Evolutionary conservation across 1,284 basidiomycete species (phyloP), one percentile per base, ranked within the genome.

Genomic region (Rugiboletus extremiorientalis): DNA sequence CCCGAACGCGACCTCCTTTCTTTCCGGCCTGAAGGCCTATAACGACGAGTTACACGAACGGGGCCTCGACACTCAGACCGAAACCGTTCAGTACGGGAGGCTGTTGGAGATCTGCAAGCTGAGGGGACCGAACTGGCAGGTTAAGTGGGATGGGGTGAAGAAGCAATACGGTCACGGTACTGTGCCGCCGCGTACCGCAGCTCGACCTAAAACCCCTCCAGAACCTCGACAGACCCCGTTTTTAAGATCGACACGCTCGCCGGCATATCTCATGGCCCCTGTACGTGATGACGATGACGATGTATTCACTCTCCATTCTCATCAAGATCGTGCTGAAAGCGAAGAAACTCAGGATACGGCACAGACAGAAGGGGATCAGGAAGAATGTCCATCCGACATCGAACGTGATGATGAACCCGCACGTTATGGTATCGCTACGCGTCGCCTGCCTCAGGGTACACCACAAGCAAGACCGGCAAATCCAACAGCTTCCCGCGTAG

Each of bases 21-120:
- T 89, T 36, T 80, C 83, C 4, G 82, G 91, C n/a, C 86, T 91
- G 78, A 90, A 89, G 65, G 88, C 90, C 0, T 93, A 93, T 69
- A 89, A 85, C 63, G 85, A 88, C 58, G 82, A 91, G 23, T 75
- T 92, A 20, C 80, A 81, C 55, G 85, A 88, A 60, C 79, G 85
- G 7, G 86, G 86, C 3, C 73, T 92, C n/a, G 88, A 92, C 63
- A 81, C 85, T n/a, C 83, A 86, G 57, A 77, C 83, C 34, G 91
- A 93, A 69, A 88, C 90, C 18, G 76, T 86, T n/a, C 89, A 87
- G 67, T 93, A 92, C 68, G 83, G 84, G 28, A 89, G 90, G 68
- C 72, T 93, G 34, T 72, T 93, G 58, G 91, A 92, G 69, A 76
- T 93, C 7, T 88, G 89, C 43, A 90, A 87, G 30, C 66, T 92